A percentile compares a stretch with the other conserved stretches of the same genome.
Conservation (phyloP, 768 basidiomycete genomes). For the Kwoniella europaea region DNA sequence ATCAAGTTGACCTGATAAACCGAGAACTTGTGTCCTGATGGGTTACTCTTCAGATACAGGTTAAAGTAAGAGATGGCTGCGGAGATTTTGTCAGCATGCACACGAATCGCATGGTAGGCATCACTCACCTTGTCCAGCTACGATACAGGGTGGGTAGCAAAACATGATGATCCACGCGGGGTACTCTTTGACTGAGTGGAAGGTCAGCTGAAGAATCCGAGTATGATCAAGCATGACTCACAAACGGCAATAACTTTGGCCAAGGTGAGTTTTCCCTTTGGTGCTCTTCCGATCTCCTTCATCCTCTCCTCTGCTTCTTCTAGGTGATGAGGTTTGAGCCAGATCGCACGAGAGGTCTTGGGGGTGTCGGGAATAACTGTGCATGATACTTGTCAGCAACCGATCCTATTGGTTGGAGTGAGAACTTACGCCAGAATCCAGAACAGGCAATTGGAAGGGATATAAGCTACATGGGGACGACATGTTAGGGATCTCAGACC, state of each 20-base stretch:
- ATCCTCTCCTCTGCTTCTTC: slow-evolving; percentile 10
- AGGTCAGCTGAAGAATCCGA: not conserved
- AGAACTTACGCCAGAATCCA: slow-evolving; percentile 15
- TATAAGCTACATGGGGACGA: not conserved
- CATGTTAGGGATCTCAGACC: not conserved
- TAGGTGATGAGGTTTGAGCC: slow-evolving; percentile 12
- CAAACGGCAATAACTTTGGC: slow-evolving; percentile 8
- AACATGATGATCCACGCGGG: slow-evolving; percentile 13
- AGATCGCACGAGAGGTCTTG: slow-evolving; percentile 3
- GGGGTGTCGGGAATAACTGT: slow-evolving; percentile 14
- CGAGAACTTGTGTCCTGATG: slow-evolving; percentile 1
- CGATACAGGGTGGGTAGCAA: slow-evolving; percentile 2
- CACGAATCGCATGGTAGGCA: not conserved
- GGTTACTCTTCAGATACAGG: slow-evolving; percentile 18
- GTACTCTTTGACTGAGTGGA: slow-evolving; percentile 10
- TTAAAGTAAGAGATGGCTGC: slow-evolving; percentile 19
- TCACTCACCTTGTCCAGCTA: not conserved
- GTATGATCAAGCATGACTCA: not conserved
- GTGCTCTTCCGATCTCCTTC: slow-evolving; percentile 12
- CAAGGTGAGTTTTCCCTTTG: slow-evolving; percentile 4
- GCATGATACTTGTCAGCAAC: not conserved
- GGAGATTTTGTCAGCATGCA: not conserved
- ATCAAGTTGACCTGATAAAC: slow-evolving; percentile 14
- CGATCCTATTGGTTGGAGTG: not conserved
- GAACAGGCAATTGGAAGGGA: slow-evolving; percentile 9